phyloP scores from a whole-genome alignment of 495 filamentous ascomycete species.

The Glarea lozoyensis region DNA sequence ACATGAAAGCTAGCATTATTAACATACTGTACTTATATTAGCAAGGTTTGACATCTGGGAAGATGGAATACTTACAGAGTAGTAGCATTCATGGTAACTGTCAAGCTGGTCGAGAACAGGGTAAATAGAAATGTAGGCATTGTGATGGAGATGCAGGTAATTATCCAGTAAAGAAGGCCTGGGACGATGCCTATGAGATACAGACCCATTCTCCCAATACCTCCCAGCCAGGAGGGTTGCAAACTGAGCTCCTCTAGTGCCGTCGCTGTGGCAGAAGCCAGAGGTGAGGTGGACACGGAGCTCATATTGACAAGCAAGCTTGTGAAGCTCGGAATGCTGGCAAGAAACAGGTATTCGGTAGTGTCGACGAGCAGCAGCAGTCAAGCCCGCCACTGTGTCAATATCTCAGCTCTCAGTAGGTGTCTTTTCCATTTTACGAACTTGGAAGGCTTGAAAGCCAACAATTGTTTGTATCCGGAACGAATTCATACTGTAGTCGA shows the following conservation, averaged over 20 bases:
- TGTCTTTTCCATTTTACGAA: slow-evolving; percentile 3
- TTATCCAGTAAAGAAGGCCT: slow-evolving; percentile 66
- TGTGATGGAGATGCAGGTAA: slow-evolving; percentile 82
- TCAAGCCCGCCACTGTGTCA: slow-evolving; percentile 8
- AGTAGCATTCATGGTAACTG: slow-evolving; percentile 96
- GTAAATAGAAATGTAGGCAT: slow-evolving; percentile 85
- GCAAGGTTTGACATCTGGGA: too few species aligned
- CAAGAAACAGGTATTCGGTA: slow-evolving; percentile 6
- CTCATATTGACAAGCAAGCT: slow-evolving; percentile 8
- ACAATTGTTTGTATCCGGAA: neutral
- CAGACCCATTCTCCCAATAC: slow-evolving; percentile 34
- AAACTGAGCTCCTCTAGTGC: slow-evolving; percentile 6
- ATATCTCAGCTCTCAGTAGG: slow-evolving; percentile 4
- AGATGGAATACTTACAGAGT: slow-evolving; percentile 82
- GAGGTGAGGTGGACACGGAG: slow-evolving; percentile 1
- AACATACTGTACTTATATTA: slow-evolving; percentile 50
- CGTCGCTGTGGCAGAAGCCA: slow-evolving; percentile 8
- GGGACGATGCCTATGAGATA: slow-evolving; percentile 60
- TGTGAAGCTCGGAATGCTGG: slow-evolving; percentile 13
- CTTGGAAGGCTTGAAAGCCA: neutral
- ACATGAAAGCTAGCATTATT: slow-evolving; percentile 65
- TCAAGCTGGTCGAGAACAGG: slow-evolving; percentile 89
- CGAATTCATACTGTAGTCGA: too few species aligned
- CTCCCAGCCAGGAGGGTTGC: slow-evolving; percentile 35
- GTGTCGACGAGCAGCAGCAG: slow-evolving; percentile 4